A percentile compares a stretch with the other conserved stretches of the same genome.
These are phyloP conservation scores for Suillus weaverae DNA, from an alignment of 768 basidiomycete genomes.

Conservation along the genomic window DNA sequence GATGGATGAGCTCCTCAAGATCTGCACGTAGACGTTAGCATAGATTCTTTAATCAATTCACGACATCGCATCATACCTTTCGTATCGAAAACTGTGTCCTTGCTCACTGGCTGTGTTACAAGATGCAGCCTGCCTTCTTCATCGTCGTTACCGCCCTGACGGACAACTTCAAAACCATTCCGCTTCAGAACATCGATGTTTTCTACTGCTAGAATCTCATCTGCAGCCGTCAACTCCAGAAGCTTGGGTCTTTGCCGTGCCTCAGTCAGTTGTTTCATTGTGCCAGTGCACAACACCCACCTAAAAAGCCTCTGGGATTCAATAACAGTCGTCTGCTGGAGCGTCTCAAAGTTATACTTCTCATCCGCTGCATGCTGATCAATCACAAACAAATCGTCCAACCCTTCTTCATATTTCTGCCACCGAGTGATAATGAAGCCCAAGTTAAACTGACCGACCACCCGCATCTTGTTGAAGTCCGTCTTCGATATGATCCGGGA, in stretches of 20 bases:
- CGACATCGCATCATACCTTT: conserved; percentile 55
- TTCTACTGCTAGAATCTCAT: conserved; percentile 85
- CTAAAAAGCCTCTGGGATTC: conserved; percentile 81
- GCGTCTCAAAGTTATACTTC: conserved; percentile 96
- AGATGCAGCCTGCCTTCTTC: conserved; percentile 55
- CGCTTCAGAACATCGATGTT: conserved; percentile 78
- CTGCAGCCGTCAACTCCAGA: conserved; percentile 84
- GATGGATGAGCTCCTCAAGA: conserved; percentile 87
- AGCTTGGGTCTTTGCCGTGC: conserved; percentile 58
- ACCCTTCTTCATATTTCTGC: conserved; percentile 30
- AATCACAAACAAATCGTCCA: conserved; percentile 94
- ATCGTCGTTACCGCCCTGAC: conserved; percentile 44
- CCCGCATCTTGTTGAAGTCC: conserved; percentile 82
- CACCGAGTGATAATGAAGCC: conserved; percentile 90
- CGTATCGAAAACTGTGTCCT: conserved; percentile 85
- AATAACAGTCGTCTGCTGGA: conserved; percentile 89
- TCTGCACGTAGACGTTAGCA: conserved; percentile 47
- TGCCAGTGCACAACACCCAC: conserved; percentile 37
- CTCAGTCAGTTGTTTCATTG: conserved; percentile 1
- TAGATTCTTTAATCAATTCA: neutral
- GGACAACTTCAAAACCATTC: conserved; percentile 88
- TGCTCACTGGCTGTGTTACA: conserved; percentile 86
- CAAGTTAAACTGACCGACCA: conserved; percentile 93
- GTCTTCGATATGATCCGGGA: conserved; percentile 82
- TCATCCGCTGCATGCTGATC: conserved; percentile 98